Percentiles rank a stretch among this genome's conserved stretches.
phyloP scores from a whole-genome alignment of 768 basidiomycete species.

The Trametes sanguinea region DNA sequence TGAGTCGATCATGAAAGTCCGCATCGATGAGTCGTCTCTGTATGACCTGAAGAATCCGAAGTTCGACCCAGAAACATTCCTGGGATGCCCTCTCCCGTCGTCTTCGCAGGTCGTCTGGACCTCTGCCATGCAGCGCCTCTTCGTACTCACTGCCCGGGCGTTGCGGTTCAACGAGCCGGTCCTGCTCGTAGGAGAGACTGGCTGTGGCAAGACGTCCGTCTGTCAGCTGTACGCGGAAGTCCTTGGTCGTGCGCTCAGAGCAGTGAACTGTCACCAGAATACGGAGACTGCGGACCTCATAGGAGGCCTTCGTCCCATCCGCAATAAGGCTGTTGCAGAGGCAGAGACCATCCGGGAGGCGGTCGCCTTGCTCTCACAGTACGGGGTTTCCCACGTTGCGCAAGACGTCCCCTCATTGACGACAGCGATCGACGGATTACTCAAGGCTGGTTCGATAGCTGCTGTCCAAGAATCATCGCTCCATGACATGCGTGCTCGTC shows the following conservation, averaged over 20 bases:
- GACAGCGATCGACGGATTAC: constrained; percentile 27
- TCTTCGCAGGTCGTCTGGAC: constrained; percentile 81
- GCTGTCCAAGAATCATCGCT: constrained; percentile 37
- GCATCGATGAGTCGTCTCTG: constrained; percentile 68
- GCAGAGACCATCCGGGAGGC: constrained; percentile 52
- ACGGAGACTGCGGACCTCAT: constrained; percentile 98
- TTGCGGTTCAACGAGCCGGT: constrained; percentile 91
- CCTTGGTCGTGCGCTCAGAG: constrained; percentile 57
- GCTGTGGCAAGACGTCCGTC: constrained; percentile 96
- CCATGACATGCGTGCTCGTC: constrained; percentile 43
- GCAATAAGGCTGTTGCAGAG: constrained; percentile 65
- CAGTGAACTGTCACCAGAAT: constrained; percentile 95
- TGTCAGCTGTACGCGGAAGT: constrained; percentile 86
- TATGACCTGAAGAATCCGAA: constrained; percentile 57
- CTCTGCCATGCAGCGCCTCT: constrained; percentile 86
- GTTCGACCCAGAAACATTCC: constrained; percentile 45
- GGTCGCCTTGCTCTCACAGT: constrained; percentile 40
- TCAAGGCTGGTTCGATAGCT: constrained; percentile 35
- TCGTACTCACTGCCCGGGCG: constrained; percentile 81
- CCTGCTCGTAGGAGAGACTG: constrained; percentile 94
- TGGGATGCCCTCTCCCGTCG: constrained; percentile 57
- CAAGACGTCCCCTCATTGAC: constrained; percentile 33
- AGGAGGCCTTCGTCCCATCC: constrained; percentile 86
- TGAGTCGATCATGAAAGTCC: constrained; percentile 85
- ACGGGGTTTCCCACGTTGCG: constrained; percentile 35